A percentile compares a stretch with the other conserved stretches of the same genome.
Evolutionary conservation across 2,329 filamentous ascomycete genomes (phyloP).

Genomic region (Fusarium sp.): DNA sequence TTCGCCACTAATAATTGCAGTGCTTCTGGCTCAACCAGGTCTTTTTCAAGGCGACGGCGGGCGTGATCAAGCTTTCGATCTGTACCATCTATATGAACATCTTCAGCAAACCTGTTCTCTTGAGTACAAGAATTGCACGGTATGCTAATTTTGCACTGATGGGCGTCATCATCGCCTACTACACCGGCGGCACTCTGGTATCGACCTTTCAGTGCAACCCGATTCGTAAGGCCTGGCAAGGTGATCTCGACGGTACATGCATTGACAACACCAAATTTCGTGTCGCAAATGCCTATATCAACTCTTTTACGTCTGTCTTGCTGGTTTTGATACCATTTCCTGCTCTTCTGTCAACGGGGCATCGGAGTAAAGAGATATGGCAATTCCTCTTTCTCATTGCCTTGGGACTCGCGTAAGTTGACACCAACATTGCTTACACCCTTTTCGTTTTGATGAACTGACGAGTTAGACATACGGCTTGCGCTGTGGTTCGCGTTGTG

Average conservation of each 20-base stretch:
- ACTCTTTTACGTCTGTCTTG: neutral
- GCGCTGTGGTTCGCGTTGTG: neutral
- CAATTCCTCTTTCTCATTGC: neutral
- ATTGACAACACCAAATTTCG: neutral
- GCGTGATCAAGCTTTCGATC: neutral
- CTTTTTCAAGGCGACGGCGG: neutral
- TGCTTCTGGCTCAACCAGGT: slow-evolving; percentile 9
- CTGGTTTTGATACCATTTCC: neutral
- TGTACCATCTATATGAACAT: slow-evolving; percentile 1
- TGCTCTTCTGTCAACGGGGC: neutral
- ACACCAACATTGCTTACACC: too few species aligned
- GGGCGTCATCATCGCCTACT: neutral
- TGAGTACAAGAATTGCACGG: neutral
- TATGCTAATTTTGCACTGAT: neutral
- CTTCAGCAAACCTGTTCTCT: neutral
- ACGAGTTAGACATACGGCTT: neutral
- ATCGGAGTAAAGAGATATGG: neutral
- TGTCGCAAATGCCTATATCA: neutral
- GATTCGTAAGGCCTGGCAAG: neutral
- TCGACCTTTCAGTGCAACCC: neutral
- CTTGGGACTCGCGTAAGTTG: neutral
- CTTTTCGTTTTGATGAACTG: neutral
- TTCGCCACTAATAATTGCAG: neutral
- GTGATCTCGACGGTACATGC: neutral
- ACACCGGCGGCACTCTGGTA: neutral